phyloP scores from a whole-genome alignment of 768 basidiomycete species.

The Phlegmacium glaucopus region DNA sequence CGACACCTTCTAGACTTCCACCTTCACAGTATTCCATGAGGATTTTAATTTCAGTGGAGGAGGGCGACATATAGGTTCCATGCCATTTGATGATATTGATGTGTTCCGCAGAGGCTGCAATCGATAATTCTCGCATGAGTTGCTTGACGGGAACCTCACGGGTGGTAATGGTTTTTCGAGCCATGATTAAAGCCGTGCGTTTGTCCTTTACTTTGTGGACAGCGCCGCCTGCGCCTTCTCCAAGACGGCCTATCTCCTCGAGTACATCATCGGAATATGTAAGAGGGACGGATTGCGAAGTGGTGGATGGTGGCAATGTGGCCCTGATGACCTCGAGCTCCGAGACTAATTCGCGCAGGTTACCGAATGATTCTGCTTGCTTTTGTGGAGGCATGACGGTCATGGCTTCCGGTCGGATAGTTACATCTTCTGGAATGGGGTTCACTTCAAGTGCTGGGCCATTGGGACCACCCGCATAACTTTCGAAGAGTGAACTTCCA shows the following conservation, averaged over 20 bases:
- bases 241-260: constrained; percentile 75
- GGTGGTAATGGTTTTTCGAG: constrained; percentile 92
- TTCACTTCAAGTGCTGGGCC: constrained; percentile 19
- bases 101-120: constrained; percentile 82
- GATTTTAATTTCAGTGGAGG: constrained; percentile 90
- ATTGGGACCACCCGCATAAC: constrained; percentile 42
- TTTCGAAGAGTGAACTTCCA: constrained; percentile 30
- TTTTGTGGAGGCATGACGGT: constrained; percentile 28
- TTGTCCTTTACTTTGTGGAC: constrained; percentile 91
- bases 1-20: constrained; percentile 85
- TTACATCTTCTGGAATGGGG: constrained; percentile 35
- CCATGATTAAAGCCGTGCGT: constrained; percentile 78
- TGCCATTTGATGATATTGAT: constrained; percentile 89
- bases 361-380: constrained; percentile 31
- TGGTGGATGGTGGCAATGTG: constrained; percentile 14
- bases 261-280: constrained; percentile 70
- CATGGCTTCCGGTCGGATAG: constrained; percentile 39
- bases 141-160: constrained; percentile 90
- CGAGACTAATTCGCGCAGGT: constrained; percentile 36
- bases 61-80: constrained; percentile 87
- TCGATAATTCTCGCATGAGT: constrained; percentile 87
- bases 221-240: constrained; percentile 95
- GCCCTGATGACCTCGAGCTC: constrained; percentile 31
- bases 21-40: constrained; percentile 91
- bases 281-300: constrained; percentile 19